Evolutionary conservation across 441 rosid genomes (phyloP), one percentile per base, ranked within the genome.

Genomic region (Euphorbia schlechtendalii): DNA sequence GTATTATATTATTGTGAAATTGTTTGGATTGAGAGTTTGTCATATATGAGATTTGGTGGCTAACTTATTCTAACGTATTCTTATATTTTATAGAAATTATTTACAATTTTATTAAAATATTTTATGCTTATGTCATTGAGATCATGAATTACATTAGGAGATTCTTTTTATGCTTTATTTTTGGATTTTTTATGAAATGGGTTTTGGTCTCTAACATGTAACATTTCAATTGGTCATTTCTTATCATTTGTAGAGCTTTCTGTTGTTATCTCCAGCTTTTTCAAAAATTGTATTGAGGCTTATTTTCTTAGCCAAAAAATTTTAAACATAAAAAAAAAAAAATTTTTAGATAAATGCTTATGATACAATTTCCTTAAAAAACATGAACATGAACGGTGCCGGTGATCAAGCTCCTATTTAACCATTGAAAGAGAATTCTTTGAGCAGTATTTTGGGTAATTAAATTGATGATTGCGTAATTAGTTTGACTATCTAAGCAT

Each of bases 1-100:
- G 18, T 32, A 55, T 48, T 22, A 67, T 43, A n/a, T n/a, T 41
- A 56, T 64, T 63, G 64, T 66, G 56, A 25, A 60, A 27, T 61
- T 59, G 69, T 51, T 68, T 59, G 65, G 54, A 71, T 58, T n/a
- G 11, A 67, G 54, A 22, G 64, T 63, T 64, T 57, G 73, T 76
- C 75, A 75, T 51, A 66, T 70, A 30, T 66, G 74, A 68, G 79
- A 77, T 77, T 77, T 71, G 85, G 84, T 84, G 69, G 81, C 75
- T 80, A 51, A 69, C 75, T 66, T 70, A 73, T 69, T 49, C 55
- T 71, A 6, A 32, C 18, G 5, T 54, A 10, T 24, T 68, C 46
- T 60, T 64, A 1, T 69, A 8, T 69, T 27, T n/a, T 63, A 54
- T 64, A 53, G 18, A 63, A 46, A 9, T 1, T 8, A 4, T 38